Percentiles rank a stretch among this genome's conserved stretches.
These are phyloP conservation scores for Macrolepiota dolichaula DNA, from an alignment of 768 basidiomycete genomes.

Conservation along the genomic window DNA sequence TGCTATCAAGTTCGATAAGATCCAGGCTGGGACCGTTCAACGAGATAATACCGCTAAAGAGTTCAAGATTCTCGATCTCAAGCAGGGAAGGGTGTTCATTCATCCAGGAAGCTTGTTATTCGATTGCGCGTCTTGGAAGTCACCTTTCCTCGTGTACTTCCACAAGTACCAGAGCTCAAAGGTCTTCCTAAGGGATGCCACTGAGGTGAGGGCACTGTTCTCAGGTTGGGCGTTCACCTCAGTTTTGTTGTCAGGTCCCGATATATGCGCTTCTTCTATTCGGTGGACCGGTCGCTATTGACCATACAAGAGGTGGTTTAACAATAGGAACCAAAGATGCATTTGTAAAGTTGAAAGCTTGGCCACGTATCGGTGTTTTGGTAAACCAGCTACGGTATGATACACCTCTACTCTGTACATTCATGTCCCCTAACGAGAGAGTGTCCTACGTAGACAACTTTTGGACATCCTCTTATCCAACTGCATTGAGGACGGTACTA, in stretches of 20 bases:
- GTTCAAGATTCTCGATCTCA: constrained; percentile 77
- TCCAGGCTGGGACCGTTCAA: constrained; percentile 79
- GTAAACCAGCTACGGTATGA: constrained; percentile 80
- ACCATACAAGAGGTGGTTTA: constrained; percentile 79
- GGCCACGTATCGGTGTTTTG: constrained; percentile 88
- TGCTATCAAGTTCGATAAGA: constrained; percentile 79
- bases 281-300: constrained; percentile 74
- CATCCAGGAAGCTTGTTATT: constrained; percentile 86
- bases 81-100: constrained; percentile 65
- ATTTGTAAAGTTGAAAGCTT: constrained; percentile 65
- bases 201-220: constrained; percentile 53
- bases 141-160: constrained; percentile 82
- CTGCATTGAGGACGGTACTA: constrained; percentile 60
- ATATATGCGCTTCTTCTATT: constrained; percentile 84
- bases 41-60: constrained; percentile 84
- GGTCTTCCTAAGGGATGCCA: constrained; percentile 82
- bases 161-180: constrained; percentile 80
- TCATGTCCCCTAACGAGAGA: neutral
- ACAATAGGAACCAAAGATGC: constrained; percentile 53
- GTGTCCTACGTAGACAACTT: constrained; percentile 44
- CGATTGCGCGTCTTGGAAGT: constrained; percentile 64
- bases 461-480: constrained; percentile 65
- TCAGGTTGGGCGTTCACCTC: neutral
- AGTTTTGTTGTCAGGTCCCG: constrained; percentile 53
- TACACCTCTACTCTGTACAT: neutral